Conservation (phyloP, 441 rosid genomes). For the Erysimum cheiri region DNA sequence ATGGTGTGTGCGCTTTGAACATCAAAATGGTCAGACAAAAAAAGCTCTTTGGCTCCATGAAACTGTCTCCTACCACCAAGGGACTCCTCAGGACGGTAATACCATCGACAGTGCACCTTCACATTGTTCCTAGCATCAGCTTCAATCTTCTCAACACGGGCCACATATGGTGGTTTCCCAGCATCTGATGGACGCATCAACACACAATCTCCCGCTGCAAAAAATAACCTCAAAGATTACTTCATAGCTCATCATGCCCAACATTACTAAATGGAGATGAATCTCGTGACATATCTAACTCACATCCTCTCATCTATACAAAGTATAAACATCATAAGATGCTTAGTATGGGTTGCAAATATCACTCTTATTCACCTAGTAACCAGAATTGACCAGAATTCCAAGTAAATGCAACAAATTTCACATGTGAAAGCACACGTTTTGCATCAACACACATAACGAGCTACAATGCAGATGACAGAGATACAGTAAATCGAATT, state of each 20-base stretch:
- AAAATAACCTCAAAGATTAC: conserved; percentile 35
- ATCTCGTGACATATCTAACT: conserved; percentile 9
- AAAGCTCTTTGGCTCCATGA: conserved; percentile 90
- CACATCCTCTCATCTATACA: not conserved
- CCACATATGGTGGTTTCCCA: conserved; percentile 85
- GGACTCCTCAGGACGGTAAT: conserved; percentile 91
- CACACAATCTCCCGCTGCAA: conserved; percentile 83
- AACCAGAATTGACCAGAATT: not conserved
- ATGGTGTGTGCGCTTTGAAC: conserved; percentile 91
- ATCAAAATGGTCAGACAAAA: conserved; percentile 82
- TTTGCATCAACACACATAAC: conserved; percentile 18
- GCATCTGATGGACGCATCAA: conserved; percentile 88
- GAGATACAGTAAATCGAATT: not conserved
- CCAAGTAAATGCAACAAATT: not conserved
- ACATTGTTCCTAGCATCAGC: conserved; percentile 77
- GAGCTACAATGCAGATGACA: conserved; percentile 25
- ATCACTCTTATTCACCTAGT: not conserved
- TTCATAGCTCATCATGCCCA: conserved; percentile 17
- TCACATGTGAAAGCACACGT: conserved; percentile 22
- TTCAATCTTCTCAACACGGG: conserved; percentile 78
- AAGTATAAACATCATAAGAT: not conserved
- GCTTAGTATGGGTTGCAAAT: not conserved
- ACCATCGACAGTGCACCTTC: conserved; percentile 85
- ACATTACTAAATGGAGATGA: conserved; percentile 3
- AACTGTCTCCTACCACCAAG: conserved; percentile 88